Base-by-base conservation (phyloP, 2,329 filamentous ascomycete species). In the Ramularia endophylla region DNA sequence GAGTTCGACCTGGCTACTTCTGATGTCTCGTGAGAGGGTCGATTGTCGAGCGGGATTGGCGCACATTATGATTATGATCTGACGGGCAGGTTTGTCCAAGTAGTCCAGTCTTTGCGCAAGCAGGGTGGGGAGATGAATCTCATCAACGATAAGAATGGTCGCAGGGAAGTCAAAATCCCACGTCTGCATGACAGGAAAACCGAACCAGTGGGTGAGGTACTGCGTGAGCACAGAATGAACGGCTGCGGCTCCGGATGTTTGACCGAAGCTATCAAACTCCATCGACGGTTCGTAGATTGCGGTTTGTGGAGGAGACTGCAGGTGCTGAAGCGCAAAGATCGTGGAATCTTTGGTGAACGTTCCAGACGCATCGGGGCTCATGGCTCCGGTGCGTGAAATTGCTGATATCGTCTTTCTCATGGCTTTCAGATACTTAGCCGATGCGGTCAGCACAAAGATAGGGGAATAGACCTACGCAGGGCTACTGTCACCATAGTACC, bases 321-420 rank as follows among this genome's bases (percentile, higher is more conserved):
- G 69, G 71, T 2, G 61, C 67, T 33, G 71, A 64, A 27, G 72
- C 56, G 53, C 68, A 70, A 9, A 64, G 62, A 4, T 68, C 57
- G 38, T 71, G 60, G 32, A 58, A 65, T 50, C 56, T 48, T 40
- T 71, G 59, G 30, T 32, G 30, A 32, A 32, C 5, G 11, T 15
- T 32, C 30, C 30, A 13, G 30, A 11, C 9, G 30, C 18, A 5
- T 32, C 15, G 12, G 30, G 30, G 30, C 30, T 32, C 9, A 11
- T 11, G 13, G 12, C n/a, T 8, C 30, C 8, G 13, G 15, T 17
- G 18, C 30, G 30, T 15, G 30, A 16, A 17, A 32, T 15, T 15
- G 15, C 30, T 9, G 30, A 13, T 13, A 31, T 40, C 8, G 45
- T 37, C 41, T 19, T 75, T 57, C 51, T 75, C 72, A 53, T 75